Conservation (phyloP, 2,329 filamentous ascomycete genomes). For the Tolypocladium pustulatum region DNA sequence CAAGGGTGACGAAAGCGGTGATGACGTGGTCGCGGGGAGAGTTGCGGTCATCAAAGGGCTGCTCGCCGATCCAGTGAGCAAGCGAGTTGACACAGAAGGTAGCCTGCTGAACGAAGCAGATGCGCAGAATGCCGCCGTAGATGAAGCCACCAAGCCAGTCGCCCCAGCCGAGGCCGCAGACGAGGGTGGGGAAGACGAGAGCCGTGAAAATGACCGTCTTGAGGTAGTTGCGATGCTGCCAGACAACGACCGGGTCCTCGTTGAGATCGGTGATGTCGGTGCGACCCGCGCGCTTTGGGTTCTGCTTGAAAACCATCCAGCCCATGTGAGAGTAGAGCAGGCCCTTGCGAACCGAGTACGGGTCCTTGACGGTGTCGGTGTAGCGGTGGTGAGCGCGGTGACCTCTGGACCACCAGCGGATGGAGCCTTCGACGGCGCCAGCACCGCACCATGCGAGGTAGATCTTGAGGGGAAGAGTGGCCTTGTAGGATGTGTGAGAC, state of each 20-base stretch:
- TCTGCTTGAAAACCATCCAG: conserved; percentile 92
- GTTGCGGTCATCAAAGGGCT: conserved; percentile 89
- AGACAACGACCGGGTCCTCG: conserved; percentile 74
- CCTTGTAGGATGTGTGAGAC: conserved; percentile 79
- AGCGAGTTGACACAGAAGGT: conserved; percentile 91
- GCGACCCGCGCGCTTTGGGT: conserved; percentile 78
- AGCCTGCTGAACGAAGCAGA: conserved; percentile 85
- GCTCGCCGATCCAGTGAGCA: conserved; percentile 84
- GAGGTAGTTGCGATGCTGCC: conserved; percentile 81
- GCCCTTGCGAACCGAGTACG: conserved; percentile 84
- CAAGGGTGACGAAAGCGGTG: conserved; percentile 75
- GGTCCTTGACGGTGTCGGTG: conserved; percentile 86
- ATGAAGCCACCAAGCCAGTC: conserved; percentile 76
- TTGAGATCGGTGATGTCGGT: conserved; percentile 84
- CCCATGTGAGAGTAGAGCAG: conserved; percentile 69
- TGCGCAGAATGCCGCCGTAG: conserved; percentile 75
- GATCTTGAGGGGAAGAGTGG: conserved; percentile 63
- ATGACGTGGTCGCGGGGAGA: conserved; percentile 80
- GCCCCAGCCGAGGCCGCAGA: conserved; percentile 69
- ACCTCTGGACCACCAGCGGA: conserved; percentile 81
- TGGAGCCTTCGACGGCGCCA: conserved; percentile 75
- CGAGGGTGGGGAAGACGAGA: conserved; percentile 61
- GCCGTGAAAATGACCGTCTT: conserved; percentile 71
- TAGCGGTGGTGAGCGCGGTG: conserved; percentile 86
- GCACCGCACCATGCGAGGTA: conserved; percentile 74